Evolutionary conservation across 495 filamentous ascomycete species (phyloP).

Genomic region (Podospora australis): DNA sequence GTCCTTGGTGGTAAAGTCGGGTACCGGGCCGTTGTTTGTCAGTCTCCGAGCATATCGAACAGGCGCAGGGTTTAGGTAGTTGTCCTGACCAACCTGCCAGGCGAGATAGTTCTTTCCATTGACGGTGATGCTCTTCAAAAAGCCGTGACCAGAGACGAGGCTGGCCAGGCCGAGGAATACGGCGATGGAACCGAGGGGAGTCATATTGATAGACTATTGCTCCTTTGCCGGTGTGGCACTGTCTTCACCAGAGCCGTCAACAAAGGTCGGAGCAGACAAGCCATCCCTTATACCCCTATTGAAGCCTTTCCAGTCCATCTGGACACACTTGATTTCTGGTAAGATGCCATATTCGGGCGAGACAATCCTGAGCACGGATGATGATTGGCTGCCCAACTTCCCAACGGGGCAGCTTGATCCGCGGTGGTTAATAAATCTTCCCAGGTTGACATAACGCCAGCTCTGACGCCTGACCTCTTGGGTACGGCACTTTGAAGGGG

Average conservation of each 20-base stretch:
- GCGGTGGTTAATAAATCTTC: slow-evolving; percentile 1
- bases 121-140: slow-evolving; percentile 16
- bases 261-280: no score
- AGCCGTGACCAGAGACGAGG: slow-evolving; percentile 15
- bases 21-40: slow-evolving; percentile 16
- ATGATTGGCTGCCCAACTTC: slow-evolving; percentile 2
- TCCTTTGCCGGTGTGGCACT: no score
- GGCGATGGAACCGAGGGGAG: background rate
- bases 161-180: slow-evolving; percentile 6
- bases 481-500: no score
- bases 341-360: no score
- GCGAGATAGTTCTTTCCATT: slow-evolving; percentile 15
- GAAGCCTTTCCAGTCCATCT: no score
- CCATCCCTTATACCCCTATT: no score
- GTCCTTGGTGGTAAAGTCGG: slow-evolving; percentile 15
- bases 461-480: background rate
- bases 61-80: slow-evolving; percentile 13
- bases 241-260: no score
- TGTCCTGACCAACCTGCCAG: slow-evolving; percentile 18
- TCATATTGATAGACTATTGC: background rate
- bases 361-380: background rate
- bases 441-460: no score
- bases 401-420: slow-evolving; percentile 7
- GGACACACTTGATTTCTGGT: no score
- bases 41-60: slow-evolving; percentile 15